Percentiles rank a stretch among this genome's conserved stretches.
Conservation (phyloP, 1,284 basidiomycete species). For the Cystobasidiaceae sp. region DNA sequence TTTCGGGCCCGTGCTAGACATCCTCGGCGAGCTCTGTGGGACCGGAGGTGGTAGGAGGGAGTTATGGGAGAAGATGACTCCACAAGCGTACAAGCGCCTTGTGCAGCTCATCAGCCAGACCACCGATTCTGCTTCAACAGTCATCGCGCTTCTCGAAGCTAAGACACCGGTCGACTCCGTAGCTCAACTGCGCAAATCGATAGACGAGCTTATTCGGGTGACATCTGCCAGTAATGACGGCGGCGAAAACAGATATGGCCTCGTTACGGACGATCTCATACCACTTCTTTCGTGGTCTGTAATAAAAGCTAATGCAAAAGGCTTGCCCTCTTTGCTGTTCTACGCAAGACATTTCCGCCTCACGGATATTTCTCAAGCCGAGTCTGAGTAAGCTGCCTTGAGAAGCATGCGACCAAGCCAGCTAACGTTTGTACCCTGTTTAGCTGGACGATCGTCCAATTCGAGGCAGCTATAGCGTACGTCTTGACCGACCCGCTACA, state of each 20-base stretch:
- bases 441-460: slow-evolving; percentile 33
- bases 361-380: background rate
- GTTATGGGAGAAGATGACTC: slow-evolving; percentile 29
- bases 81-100: slow-evolving; percentile 16
- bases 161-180: slow-evolving; percentile 28
- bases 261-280: slow-evolving; percentile 31
- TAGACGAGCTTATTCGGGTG: slow-evolving; percentile 30
- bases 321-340: slow-evolving; percentile 24
- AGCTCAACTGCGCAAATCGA: slow-evolving; percentile 2
- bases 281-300: slow-evolving; percentile 27
- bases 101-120: slow-evolving; percentile 21
- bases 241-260: background rate
- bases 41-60: background rate
- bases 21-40: background rate
- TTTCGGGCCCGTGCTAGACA: slow-evolving; percentile 1
- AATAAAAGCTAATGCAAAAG: slow-evolving; percentile 12
- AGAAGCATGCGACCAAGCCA: no score
- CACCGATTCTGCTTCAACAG: slow-evolving; percentile 24
- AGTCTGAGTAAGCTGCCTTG: slow-evolving; percentile 8
- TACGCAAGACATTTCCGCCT: slow-evolving; percentile 26
- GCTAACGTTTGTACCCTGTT: background rate
- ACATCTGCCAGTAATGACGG: background rate
- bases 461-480: slow-evolving; percentile 31
- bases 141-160: slow-evolving; percentile 28
- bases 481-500: slow-evolving; percentile 26